Evolutionary conservation across 495 filamentous ascomycete genomes (phyloP).

Genomic region (Choiromyces venosus): DNA sequence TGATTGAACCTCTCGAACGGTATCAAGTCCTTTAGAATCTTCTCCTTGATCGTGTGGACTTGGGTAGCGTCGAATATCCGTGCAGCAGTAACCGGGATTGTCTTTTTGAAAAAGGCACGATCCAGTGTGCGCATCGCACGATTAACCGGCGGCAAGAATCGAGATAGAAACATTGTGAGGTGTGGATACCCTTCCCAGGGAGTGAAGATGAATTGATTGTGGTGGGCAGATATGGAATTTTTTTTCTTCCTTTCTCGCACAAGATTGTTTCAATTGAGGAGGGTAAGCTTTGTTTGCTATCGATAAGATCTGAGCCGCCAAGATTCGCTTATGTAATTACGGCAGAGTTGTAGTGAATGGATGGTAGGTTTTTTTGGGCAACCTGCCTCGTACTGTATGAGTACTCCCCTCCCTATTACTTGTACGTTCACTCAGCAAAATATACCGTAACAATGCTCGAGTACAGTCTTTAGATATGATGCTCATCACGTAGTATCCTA

Average conservation of each 20-base stretch:
- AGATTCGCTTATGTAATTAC: background rate
- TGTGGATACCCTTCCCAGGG: background rate
- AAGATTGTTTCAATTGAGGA: background rate
- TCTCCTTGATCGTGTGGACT: conserved; percentile 43
- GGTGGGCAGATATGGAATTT: background rate
- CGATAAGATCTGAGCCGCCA: background rate
- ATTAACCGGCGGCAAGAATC: conserved; percentile 72
- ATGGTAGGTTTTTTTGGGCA: background rate
- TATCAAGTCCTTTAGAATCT: conserved; percentile 53
- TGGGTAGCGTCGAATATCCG: conserved; percentile 64
- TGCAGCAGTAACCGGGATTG: conserved; percentile 67
- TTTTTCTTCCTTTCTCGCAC: background rate
- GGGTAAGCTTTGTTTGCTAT: background rate
- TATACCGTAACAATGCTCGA: too few species aligned
- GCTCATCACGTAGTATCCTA: too few species aligned
- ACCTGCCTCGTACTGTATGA: background rate
- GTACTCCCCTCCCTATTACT: too few species aligned
- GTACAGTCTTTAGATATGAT: background rate
- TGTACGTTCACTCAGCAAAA: too few species aligned
- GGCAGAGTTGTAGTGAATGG: background rate
- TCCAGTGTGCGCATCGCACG: conserved; percentile 74
- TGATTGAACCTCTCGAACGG: conserved; percentile 8
- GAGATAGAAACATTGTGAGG: background rate
- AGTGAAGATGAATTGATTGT: background rate
- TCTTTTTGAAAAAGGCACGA: conserved; percentile 71